phyloP scores from a whole-genome alignment of 2,329 filamentous ascomycete species.

The Neonectria punicea region DNA sequence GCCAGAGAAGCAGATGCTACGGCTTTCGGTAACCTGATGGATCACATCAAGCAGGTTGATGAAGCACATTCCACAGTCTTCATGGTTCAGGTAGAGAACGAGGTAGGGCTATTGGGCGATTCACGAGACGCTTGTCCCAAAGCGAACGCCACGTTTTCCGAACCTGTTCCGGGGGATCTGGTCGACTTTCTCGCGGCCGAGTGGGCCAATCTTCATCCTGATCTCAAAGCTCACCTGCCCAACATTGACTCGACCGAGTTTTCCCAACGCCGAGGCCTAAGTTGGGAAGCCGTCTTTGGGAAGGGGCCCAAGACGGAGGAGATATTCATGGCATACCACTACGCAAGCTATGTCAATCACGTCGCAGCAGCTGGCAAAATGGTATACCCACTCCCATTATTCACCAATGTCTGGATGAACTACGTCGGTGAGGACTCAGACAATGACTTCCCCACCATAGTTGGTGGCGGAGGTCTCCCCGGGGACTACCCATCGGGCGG shows the following conservation, averaged over 20 bases:
- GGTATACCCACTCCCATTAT: slow-evolving; percentile 38
- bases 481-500: slow-evolving; percentile 47
- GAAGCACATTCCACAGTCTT: slow-evolving; percentile 53
- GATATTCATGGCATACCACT: slow-evolving; percentile 45
- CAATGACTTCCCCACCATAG: slow-evolving; percentile 30
- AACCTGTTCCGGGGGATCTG: slow-evolving; percentile 22
- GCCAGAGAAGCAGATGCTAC: slow-evolving; percentile 24
- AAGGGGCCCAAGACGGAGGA: slow-evolving; percentile 38
- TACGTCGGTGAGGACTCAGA: slow-evolving; percentile 32
- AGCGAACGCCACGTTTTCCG: slow-evolving; percentile 45
- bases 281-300: slow-evolving; percentile 46
- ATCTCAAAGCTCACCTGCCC: background rate
- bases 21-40: slow-evolving; percentile 46
- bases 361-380: slow-evolving; percentile 42
- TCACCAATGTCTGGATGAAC: slow-evolving; percentile 45
- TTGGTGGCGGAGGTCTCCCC: slow-evolving; percentile 41
- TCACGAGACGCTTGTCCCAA: slow-evolving; percentile 54
- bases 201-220: slow-evolving; percentile 18
- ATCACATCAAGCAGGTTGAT: slow-evolving; percentile 53
- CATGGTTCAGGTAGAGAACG: slow-evolving; percentile 65
- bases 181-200: slow-evolving; percentile 4
- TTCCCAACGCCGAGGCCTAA: background rate
- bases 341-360: slow-evolving; percentile 38
- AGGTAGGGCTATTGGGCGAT: slow-evolving; percentile 59
- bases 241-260: background rate